phyloP scores from a whole-genome alignment of 495 filamentous ascomycete genomes.

The Staphylotrichum longicolle region DNA sequence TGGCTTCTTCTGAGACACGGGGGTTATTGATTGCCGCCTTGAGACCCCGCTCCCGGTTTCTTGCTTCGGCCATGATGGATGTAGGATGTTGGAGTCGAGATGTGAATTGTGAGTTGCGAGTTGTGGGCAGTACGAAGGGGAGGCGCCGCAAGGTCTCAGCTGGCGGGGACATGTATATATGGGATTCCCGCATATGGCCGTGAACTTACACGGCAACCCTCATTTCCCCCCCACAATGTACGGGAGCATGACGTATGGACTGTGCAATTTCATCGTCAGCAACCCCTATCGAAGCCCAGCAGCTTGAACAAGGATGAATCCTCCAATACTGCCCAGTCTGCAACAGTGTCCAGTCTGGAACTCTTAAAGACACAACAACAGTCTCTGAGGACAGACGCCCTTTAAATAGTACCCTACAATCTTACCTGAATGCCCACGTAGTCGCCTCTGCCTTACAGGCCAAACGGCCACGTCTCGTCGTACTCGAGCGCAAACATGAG shows the following conservation, averaged over 20 bases:
- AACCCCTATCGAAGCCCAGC: too few species aligned
- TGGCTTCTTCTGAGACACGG: slow-evolving; percentile 47
- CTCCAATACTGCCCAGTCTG: background rate
- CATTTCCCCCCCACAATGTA: background rate
- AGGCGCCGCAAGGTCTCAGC: background rate
- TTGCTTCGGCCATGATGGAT: slow-evolving; percentile 25
- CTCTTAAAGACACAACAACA: too few species aligned
- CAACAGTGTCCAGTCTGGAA: background rate
- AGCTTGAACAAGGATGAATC: background rate
- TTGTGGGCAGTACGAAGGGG: too few species aligned
- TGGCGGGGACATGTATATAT: background rate
- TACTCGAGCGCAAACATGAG: slow-evolving; percentile 41
- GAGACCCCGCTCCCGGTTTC: slow-evolving; percentile 34
- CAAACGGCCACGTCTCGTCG: slow-evolving; percentile 60
- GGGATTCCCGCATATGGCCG: background rate
- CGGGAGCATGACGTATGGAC: slow-evolving; percentile 13
- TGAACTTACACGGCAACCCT: background rate
- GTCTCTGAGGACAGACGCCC: too few species aligned
- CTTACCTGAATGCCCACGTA: background rate
- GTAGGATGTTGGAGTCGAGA: too few species aligned
- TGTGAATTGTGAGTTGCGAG: too few species aligned
- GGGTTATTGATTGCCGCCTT: slow-evolving; percentile 34
- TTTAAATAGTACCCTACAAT: background rate
- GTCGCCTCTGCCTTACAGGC: slow-evolving; percentile 35
- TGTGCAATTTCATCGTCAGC: slow-evolving; percentile 10